Percentiles rank a stretch among this genome's conserved stretches.
Conservation (phyloP, 2,329 filamentous ascomycete genomes). For the Aureobasidium sp. region DNA sequence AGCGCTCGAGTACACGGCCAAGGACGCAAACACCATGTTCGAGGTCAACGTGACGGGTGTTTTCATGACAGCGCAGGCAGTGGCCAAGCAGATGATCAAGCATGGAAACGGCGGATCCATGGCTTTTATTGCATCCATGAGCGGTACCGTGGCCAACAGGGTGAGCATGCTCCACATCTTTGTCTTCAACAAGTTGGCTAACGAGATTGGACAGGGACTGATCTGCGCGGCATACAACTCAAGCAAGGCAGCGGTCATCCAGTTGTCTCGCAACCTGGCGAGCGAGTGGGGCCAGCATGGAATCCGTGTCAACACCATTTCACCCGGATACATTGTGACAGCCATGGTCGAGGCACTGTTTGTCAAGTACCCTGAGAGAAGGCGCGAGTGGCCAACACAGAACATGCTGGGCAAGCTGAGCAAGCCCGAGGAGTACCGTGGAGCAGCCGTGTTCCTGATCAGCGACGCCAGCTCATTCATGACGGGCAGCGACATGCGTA, state of each 20-base stretch:
- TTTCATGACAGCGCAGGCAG: conserved; percentile 58
- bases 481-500: conserved; percentile 48
- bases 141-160: conserved; percentile 53
- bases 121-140: conserved; percentile 58
- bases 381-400: conserved; percentile 66
- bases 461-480: conserved; percentile 45
- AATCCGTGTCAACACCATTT: conserved; percentile 76
- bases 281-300: conserved; percentile 65
- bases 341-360: conserved; percentile 81
- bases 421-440: conserved; percentile 32
- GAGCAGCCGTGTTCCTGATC: conserved; percentile 34
- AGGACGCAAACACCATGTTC: conserved; percentile 57
- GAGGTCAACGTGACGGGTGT: conserved; percentile 56
- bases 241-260: conserved; percentile 66
- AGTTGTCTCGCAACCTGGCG: conserved; percentile 64
- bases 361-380: conserved; percentile 61
- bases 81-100: conserved; percentile 57
- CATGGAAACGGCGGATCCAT: conserved; percentile 55
- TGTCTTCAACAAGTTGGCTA: conserved; percentile 1
- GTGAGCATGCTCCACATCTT: conserved; percentile 39
- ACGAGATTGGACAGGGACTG: conserved; percentile 44
- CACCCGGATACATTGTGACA: conserved; percentile 72
- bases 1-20: conserved; percentile 67
- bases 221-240: conserved; percentile 68
- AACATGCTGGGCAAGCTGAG: conserved; percentile 64